Base-by-base conservation (phyloP, 192 early-diverging fungal species). In the Coemansia sp. region DNA sequence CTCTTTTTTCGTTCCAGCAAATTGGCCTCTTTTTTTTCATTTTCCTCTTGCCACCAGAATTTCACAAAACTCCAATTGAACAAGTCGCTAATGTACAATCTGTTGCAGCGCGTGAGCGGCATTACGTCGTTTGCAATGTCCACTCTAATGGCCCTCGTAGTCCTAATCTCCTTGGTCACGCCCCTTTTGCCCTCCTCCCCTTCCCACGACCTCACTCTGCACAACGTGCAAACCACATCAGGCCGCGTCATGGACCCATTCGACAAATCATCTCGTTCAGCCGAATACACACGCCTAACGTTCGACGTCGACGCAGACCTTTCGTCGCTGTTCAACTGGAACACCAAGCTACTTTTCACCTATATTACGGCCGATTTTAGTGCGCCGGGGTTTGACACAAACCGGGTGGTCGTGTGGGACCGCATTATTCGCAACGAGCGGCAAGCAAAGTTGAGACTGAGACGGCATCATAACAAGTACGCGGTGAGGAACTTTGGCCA, bases 401-500 rank as follows among this genome's bases (percentile, higher is more conserved):
- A 81, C 61, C 55, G 66, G 12, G 62, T 68, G n/a, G 78, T 81
- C 8, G 42, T 81, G 34, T 81, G 78, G 78, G 78, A 81, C 66
- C 56, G 78, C 4, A 75, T 81, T 15, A 67, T 81, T 44, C 62
- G 63, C 21, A 72, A 64, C 57, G 51, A 36, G 57, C 66, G 70
- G 5, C 72, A 75, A 66, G 72, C 78, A 1, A 81, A 69, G 66
- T 40, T 81, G 31, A 57, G 70, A 20, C 31, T 81, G 54, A 62
- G 74, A 20, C 72, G 66, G 64, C 73, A 81, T 44, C 78, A 81
- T 42, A 81, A 81, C 63, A 81, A 81, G 69, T 81, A 81, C 46
- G 40, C 61, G 49, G 40, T 81, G 17, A 68, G 78, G 19, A 75
- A 81, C 66, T 69, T 65, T 55, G 69, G 51, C 5, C 58, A 62